Base-by-base conservation (phyloP, 169 alveolate genomes). In the Plasmodium inui region DNA sequence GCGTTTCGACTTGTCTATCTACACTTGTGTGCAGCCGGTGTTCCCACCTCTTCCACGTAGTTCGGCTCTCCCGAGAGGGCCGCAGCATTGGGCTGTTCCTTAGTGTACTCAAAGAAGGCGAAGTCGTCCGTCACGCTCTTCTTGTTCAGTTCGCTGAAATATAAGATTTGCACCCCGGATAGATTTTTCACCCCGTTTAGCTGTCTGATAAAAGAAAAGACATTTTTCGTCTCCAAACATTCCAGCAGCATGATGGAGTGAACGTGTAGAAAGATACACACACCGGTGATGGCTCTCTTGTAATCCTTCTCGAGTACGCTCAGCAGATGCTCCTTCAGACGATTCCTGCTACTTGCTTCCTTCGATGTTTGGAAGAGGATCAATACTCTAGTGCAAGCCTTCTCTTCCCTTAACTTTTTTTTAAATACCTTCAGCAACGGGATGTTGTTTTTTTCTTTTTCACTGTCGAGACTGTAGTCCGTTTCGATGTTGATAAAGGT, bases 391-490 rank as follows among this genome's bases (percentile, higher is more conserved):
- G 71, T 85, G 79, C 41, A 85, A 4, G 57, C 41, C 37, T 76
- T 85, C 53, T 85, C 93, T 46, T 76, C 93, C 55, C 50, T 85
- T 74, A 85, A 74, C 79, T 85, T 85, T 32, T 85, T 85, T 85
- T 85, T 85, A 55, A 85, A 85, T 37, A 85, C 67, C 30, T 74
- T 72, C 44, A 85, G 55, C 79, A 85, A 34, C 28, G 93, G 61
- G 30, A 85, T 85, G 70, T 85, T 85, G 37, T 76, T 85, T 85
- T 74, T 85, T 78, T 85, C 93, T 22, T 85, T 85, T 85, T 74
- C 93, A 85, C 93, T 85, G 26, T 85, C 93, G 28, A 85, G 28
- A 17, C 93, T 85, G 44, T 85, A 74, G 19, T 85, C 93, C 26
- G 93, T 50, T 53, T 44, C 44, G 32, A 85, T 34, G 61, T 85